These are phyloP conservation scores for Magnaporthiopsis rhizophila DNA, from an alignment of 2,329 filamentous ascomycete species.

Conservation along the genomic window DNA sequence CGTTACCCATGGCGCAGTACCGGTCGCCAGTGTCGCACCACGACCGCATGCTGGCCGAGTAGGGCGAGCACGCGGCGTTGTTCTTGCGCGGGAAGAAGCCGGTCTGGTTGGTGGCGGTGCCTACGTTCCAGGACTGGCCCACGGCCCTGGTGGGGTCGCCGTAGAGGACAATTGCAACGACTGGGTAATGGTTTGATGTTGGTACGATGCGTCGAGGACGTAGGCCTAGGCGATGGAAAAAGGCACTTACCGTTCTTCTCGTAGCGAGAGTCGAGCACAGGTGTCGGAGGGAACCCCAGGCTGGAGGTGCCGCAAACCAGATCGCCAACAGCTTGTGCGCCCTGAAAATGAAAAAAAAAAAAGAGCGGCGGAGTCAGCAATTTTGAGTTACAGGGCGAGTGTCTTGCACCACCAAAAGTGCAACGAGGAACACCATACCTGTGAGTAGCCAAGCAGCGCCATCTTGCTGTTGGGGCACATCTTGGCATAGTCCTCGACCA, in stretches of 20 bases:
- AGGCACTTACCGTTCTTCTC: constrained; percentile 1
- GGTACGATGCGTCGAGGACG: not conserved
- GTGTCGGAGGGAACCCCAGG: not conserved
- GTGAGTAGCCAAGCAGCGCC: constrained; percentile 19
- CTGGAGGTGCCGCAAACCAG: constrained; percentile 2
- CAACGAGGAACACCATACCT: constrained; percentile 1
- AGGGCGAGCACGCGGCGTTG: constrained; percentile 15
- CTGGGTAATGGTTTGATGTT: constrained; percentile 6
- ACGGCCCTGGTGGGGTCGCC: constrained; percentile 17
- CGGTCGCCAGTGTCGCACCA: constrained; percentile 19
- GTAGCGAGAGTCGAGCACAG: not conserved
- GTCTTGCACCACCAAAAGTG: no score
- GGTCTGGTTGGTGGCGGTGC: constrained; percentile 14
- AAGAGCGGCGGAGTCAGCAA: not conserved
- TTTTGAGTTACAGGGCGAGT: not conserved
- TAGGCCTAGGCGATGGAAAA: not conserved
- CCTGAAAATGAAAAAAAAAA: constrained; percentile 6
- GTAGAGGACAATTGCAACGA: constrained; percentile 17
- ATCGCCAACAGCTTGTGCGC: constrained; percentile 19
- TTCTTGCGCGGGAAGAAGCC: constrained; percentile 18
- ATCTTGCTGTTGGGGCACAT: constrained; percentile 17
- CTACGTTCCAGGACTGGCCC: constrained; percentile 13
- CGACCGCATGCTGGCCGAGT: constrained; percentile 14
- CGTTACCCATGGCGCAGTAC: constrained; percentile 18
- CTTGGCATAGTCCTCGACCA: constrained; percentile 13